A percentile compares a stretch with the other conserved stretches of the same genome.
phyloP scores from a whole-genome alignment of 495 filamentous ascomycete species.

The Lasiosphaeria ovina region DNA sequence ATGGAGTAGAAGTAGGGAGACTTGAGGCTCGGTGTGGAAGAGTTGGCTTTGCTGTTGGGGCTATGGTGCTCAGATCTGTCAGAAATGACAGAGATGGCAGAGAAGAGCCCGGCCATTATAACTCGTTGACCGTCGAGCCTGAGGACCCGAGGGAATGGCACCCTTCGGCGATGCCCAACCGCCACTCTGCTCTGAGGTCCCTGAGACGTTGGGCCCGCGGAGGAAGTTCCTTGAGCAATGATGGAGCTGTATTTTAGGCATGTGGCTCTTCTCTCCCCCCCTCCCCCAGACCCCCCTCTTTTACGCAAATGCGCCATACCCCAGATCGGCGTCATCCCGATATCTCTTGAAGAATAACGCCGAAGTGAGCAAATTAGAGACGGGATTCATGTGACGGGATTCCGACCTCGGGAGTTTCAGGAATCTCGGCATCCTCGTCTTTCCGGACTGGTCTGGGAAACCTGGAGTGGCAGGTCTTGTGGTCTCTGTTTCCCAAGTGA shows the following conservation, averaged over 20 bases:
- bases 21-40: too few relatives aligned
- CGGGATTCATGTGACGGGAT: background rate
- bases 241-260: background rate
- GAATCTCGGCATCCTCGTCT: background rate
- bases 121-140: background rate
- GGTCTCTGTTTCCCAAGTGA: background rate
- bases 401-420: constrained; percentile 1
- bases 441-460: background rate
- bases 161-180: constrained; percentile 12
- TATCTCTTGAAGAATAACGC: too few relatives aligned
- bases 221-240: constrained; percentile 1
- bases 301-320: background rate
- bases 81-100: constrained; percentile 21
- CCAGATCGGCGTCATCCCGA: background rate
- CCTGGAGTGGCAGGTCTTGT: background rate
- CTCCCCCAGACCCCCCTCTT: too few relatives aligned
- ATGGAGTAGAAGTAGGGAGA: too few relatives aligned
- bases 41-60: too few relatives aligned
- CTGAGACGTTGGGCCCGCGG: background rate
- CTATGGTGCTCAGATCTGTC: constrained; percentile 13
- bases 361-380: too few relatives aligned
- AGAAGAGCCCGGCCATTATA: background rate
- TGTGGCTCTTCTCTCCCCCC: constrained; percentile 4
- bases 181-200: background rate
- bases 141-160: constrained; percentile 6